A percentile compares a stretch with the other conserved stretches of the same genome.
Conservation (phyloP, 2,329 filamentous ascomycete species). For the Phialocephala sp. region DNA sequence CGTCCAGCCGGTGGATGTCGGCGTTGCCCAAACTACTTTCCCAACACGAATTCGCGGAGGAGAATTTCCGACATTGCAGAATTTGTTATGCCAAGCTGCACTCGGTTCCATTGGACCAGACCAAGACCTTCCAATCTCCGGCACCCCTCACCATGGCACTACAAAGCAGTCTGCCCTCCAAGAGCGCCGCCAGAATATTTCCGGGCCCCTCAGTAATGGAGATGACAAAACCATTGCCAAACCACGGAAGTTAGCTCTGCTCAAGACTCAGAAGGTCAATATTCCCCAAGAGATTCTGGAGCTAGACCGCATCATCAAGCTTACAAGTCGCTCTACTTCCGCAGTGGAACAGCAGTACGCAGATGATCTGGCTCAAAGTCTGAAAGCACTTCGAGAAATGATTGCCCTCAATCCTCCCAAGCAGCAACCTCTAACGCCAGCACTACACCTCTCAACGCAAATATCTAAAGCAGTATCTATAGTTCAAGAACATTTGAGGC, state of each 20-base stretch:
- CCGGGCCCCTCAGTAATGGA: background rate
- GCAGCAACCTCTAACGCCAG: background rate
- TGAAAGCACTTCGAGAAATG: background rate
- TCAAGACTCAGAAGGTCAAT: background rate
- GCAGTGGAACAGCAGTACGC: background rate
- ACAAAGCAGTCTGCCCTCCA: background rate
- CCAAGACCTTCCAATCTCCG: background rate
- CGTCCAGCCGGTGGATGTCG: too few relatives aligned
- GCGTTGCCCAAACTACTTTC: background rate
- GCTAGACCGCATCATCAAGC: background rate
- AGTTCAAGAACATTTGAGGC: background rate
- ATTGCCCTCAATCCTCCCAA: background rate
- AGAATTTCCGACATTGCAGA: background rate
- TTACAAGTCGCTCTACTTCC: conserved; percentile 1
- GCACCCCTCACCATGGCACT: too few relatives aligned
- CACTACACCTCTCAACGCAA: background rate
- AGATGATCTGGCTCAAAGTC: background rate
- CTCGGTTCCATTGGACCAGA: background rate
- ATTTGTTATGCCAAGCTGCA: background rate
- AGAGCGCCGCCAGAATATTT: background rate
- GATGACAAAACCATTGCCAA: background rate
- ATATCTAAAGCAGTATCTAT: background rate
- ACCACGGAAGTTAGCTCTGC: background rate
- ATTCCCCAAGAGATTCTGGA: background rate
- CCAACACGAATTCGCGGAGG: too few relatives aligned